A percentile compares a stretch with the other conserved stretches of the same genome.
Conservation (phyloP, 345 rosid species). For the Syzygium oleosum region DNA sequence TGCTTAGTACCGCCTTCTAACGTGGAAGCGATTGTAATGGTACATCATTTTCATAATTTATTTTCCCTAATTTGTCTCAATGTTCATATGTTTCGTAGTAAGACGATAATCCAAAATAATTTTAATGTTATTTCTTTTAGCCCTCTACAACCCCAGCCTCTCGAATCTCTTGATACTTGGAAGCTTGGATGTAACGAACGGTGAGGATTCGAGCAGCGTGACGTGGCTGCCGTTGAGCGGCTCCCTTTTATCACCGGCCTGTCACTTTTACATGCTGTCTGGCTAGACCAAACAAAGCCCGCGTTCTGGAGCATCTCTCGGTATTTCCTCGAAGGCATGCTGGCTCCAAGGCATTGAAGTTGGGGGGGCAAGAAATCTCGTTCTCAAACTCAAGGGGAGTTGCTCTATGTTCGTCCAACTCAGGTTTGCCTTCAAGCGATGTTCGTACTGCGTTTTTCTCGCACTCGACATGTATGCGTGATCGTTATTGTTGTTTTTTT, state of each 20-base stretch:
- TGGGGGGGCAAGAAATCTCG: not conserved
- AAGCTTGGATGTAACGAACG: not conserved
- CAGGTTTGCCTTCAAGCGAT: not conserved
- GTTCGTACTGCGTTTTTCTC: not conserved
- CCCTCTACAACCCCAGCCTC: not conserved
- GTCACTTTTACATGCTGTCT: not conserved
- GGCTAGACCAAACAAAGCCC: not conserved
- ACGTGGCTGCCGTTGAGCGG: not conserved
- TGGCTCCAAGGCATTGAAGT: not conserved
- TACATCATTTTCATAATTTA: not conserved
- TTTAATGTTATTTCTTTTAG: not conserved
- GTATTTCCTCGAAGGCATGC: not conserved
- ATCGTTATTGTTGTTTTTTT: not conserved
- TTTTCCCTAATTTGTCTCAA: not conserved
- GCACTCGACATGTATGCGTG: not conserved
- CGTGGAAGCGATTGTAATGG: not conserved
- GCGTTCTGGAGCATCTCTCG: not conserved
- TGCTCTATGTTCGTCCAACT: not conserved
- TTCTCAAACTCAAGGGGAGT: not conserved
- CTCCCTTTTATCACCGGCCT: not conserved
- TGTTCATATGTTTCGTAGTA: not conserved
- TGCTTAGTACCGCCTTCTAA: not conserved
- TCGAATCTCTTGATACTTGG: rapidly evolving
- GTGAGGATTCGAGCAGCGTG: not conserved
- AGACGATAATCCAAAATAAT: not conserved